Evolutionary conservation across 768 basidiomycete genomes (phyloP), one percentile per base, ranked within the genome.

Genomic region (Rhodotorula toruloides): DNA sequence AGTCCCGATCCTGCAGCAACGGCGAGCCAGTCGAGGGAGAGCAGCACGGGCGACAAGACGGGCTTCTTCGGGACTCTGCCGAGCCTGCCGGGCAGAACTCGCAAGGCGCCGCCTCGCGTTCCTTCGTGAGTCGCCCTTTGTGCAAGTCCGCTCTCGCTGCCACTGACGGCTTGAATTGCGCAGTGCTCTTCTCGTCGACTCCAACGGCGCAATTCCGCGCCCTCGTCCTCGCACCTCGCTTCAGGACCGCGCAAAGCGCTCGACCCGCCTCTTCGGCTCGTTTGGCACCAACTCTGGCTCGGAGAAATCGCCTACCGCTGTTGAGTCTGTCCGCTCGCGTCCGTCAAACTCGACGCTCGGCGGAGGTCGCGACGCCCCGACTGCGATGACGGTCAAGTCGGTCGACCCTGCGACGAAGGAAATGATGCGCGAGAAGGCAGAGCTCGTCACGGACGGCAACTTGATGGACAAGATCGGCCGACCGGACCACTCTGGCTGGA

Each of bases 391-490:
- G 31, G 52, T 61, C 47, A 61, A 66, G 49, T 56, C 32, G 17
- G 66, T 67, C 58, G 64, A 63, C 31, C 54, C 54, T 6, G 62
- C 65, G 3, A 46, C 58, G 5, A 34, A 34, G 32, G 67, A 53
- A 49, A 72, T 68, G 71, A 9, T 48, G 10, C 36, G 43, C n/a
- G 58, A 52, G n/a, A n/a, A 60, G 31, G 36, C 32, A 11, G 57
- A 53, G n/a, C 57, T 16, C 5, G 62, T 64, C 31, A 47, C 27
- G 39, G 43, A 37, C n/a, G 73, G 68, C 76, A 90, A 85, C 65
- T 88, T 96, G 54, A 77, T 96, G 60, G 86, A 90, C 61, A 90
- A 94, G 78, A 91, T 99, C 67, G 96, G 94, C 8, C 83, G 83
- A 32, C 85, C 91, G 22, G 96, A 99, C 78, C 86, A 89, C 76